Conservation (phyloP, 1,284 basidiomycete genomes). For the Trametes polyzona region DNA sequence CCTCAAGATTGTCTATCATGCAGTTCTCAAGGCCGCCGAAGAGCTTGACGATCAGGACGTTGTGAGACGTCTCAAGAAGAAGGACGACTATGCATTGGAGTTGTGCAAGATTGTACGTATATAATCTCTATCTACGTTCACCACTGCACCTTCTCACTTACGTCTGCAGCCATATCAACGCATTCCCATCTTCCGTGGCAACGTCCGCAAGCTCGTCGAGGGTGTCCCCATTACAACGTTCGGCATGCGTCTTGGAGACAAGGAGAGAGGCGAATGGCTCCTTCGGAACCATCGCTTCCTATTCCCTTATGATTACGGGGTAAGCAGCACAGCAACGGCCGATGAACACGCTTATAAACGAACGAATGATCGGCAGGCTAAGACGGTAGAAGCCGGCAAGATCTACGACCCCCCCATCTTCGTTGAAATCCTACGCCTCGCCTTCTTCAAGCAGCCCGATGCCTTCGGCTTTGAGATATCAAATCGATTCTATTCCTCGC, state of each 20-base stretch:
- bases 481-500: neutral
- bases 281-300: neutral
- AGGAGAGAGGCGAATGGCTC: neutral
- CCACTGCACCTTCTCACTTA: neutral
- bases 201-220: neutral
- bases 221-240: neutral
- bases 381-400: neutral
- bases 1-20: neutral
- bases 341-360: too few species aligned
- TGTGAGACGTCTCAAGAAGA: neutral
- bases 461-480: neutral
- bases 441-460: neutral
- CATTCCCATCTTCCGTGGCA: neutral
- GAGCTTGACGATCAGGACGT: neutral
- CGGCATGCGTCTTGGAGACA: neutral
- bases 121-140: too few species aligned
- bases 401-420: slow-evolving; percentile 4
- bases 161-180: neutral
- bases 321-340: neutral
- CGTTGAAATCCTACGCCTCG: neutral
- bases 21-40: neutral
- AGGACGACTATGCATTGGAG: neutral
- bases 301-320: slow-evolving; percentile 5
- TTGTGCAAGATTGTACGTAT: neutral
- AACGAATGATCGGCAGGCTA: neutral